Conservation (phyloP, 768 basidiomycete genomes). For the Grammothele lineata region DNA sequence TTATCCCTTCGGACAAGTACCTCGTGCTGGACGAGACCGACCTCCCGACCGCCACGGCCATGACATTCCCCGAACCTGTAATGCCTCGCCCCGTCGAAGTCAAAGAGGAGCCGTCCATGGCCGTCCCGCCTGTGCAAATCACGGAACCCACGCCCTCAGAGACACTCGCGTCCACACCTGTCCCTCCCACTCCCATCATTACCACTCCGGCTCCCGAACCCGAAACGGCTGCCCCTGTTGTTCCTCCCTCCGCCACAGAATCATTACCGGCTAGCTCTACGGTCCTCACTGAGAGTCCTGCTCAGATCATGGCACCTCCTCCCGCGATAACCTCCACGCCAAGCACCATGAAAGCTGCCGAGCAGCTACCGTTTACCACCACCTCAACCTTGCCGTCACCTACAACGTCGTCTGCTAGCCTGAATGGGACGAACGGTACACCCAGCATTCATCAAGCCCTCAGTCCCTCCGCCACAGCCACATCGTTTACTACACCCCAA, state of each 20-base stretch:
- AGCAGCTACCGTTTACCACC: constrained; percentile 15
- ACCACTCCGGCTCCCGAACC: not conserved
- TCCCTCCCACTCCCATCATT: not conserved
- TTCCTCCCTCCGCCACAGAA: too few species aligned
- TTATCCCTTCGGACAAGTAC: constrained; percentile 29
- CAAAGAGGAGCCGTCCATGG: too few species aligned
- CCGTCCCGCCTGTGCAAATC: constrained; percentile 1
- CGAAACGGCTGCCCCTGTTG: too few species aligned
- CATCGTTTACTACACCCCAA: constrained; percentile 11
- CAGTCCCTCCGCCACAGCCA: constrained; percentile 21
- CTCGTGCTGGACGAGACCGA: constrained; percentile 28
- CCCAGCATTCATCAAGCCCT: constrained; percentile 23
- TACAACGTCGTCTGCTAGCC: constrained; percentile 17
- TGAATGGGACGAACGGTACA: constrained; percentile 18
- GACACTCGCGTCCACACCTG: not conserved
- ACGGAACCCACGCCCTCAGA: constrained; percentile 12
- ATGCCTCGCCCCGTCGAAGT: too few species aligned
- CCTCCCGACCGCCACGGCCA: constrained; percentile 25
- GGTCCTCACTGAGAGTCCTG: not conserved
- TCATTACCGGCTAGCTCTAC: too few species aligned
- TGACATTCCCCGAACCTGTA: constrained; percentile 24
- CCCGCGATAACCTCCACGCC: constrained; percentile 9
- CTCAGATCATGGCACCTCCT: not conserved
- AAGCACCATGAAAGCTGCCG: constrained; percentile 15
- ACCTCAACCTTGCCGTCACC: constrained; percentile 18